These are phyloP conservation scores for Amesomyces nigricolor DNA, from an alignment of 2,329 filamentous ascomycete species.

Conservation along the genomic window DNA sequence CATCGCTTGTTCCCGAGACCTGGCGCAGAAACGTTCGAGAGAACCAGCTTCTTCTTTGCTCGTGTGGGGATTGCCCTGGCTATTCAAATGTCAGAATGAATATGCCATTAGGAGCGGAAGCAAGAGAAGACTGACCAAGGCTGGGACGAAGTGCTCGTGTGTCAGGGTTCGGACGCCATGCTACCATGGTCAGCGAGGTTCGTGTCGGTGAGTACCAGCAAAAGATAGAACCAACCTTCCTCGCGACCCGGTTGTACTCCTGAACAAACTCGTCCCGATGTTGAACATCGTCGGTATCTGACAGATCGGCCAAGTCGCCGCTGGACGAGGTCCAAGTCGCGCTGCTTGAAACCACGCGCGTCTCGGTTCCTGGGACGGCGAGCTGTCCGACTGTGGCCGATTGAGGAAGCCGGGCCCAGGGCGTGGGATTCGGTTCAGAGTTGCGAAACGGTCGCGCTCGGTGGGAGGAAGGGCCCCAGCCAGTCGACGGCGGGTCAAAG, in stretches of 20 bases:
- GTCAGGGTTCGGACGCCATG: conserved; percentile 45
- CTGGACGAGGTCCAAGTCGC: conserved; percentile 55
- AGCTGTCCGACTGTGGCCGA: conserved; percentile 20
- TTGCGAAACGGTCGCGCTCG: neutral
- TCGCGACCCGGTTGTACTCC: conserved; percentile 57
- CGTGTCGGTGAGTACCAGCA: neutral
- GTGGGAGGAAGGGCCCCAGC: conserved; percentile 4
- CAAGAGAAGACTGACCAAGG: conserved; percentile 30
- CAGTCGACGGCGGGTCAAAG: conserved; percentile 10
- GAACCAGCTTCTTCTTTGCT: conserved; percentile 29
- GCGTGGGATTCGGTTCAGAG: conserved; percentile 1
- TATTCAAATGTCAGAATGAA: conserved; percentile 7
- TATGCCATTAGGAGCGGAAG: neutral
- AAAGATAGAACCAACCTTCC: conserved; percentile 40
- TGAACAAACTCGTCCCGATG: conserved; percentile 45
- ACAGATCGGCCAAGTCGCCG: conserved; percentile 42
- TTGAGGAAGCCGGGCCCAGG: conserved; percentile 7
- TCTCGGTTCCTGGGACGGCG: conserved; percentile 17
- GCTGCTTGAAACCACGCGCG: conserved; percentile 35
- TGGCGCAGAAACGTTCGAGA: conserved; percentile 31
- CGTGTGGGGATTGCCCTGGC: conserved; percentile 13
- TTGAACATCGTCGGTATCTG: conserved; percentile 46
- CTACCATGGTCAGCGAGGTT: conserved; percentile 32
- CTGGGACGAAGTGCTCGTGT: conserved; percentile 33
- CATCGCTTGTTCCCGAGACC: conserved; percentile 26